Conservation (phyloP, 2,329 filamentous ascomycete species). For the Penicillium sp. region DNA sequence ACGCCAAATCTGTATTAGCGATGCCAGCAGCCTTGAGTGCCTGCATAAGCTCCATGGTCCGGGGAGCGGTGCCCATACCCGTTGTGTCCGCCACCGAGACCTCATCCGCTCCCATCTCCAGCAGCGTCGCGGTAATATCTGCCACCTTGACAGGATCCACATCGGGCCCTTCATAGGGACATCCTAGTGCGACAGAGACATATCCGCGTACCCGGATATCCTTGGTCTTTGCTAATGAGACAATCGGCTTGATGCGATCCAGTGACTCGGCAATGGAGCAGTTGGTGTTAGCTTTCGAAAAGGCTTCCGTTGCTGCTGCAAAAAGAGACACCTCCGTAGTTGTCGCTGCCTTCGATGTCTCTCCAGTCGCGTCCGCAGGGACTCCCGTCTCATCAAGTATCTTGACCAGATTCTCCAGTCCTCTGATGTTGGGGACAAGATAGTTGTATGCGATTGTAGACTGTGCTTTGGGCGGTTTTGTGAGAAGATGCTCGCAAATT, state of each 20-base stretch:
- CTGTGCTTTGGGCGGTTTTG: constrained; percentile 49
- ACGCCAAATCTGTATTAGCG: constrained; percentile 56
- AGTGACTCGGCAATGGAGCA: constrained; percentile 63
- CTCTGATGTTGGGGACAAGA: constrained; percentile 62
- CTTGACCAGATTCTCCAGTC: constrained; percentile 58
- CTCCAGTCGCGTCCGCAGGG: constrained; percentile 29
- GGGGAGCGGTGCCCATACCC: constrained; percentile 64
- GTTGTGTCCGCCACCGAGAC: constrained; percentile 66
- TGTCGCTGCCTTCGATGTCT: constrained; percentile 31
- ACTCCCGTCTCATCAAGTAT: constrained; percentile 46
- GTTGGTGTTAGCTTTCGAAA: constrained; percentile 65
- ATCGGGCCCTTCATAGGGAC: constrained; percentile 64
- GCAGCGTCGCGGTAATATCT: constrained; percentile 57
- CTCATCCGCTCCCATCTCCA: constrained; percentile 65
- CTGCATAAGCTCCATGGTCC: constrained; percentile 57
- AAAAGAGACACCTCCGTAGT: constrained; percentile 61
- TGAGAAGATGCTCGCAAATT: constrained; percentile 56
- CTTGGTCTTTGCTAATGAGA: constrained; percentile 54
- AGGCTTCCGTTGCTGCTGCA: constrained; percentile 62
- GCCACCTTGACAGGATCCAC: constrained; percentile 60
- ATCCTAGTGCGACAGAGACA: constrained; percentile 63
- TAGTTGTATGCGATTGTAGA: constrained; percentile 62
- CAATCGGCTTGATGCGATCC: constrained; percentile 57
- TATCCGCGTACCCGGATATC: constrained; percentile 61
- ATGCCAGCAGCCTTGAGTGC: constrained; percentile 60